Percentiles rank a stretch among this genome's conserved stretches.
phyloP scores from a whole-genome alignment of 108 stramenopile species.

The Nannochloropsis gaditana region DNA sequence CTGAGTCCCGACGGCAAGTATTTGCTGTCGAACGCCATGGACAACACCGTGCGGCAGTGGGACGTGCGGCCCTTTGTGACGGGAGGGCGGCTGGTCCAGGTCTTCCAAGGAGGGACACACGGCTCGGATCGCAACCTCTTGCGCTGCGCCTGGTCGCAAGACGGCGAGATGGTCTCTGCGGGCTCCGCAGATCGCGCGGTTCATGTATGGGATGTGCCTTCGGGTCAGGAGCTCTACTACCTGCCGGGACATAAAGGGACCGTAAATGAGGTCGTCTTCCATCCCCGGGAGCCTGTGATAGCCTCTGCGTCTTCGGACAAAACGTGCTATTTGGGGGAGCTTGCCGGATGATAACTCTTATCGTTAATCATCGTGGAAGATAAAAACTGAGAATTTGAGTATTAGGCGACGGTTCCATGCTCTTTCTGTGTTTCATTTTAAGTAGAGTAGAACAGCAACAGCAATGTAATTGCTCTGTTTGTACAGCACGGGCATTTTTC shows the following conservation, averaged over 20 bases:
- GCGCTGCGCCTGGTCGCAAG: conserved; percentile 73
- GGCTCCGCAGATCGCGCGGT: conserved; percentile 74
- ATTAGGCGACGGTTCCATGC: no score
- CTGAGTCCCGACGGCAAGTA: conserved; percentile 61
- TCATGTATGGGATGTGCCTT: conserved; percentile 77
- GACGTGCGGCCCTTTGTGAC: conserved; percentile 68
- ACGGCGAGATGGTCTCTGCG: conserved; percentile 71
- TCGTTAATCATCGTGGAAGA: not conserved
- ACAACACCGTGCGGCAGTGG: conserved; percentile 64
- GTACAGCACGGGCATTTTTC: not conserved
- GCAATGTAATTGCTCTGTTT: no score
- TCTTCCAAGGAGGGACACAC: conserved; percentile 65
- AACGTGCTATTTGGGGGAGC: conserved; percentile 45
- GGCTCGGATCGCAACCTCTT: conserved; percentile 75
- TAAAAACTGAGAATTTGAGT: not conserved
- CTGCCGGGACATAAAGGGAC: conserved; percentile 76
- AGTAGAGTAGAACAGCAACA: no score
- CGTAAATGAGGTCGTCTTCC: conserved; percentile 66
- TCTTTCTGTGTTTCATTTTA: no score
- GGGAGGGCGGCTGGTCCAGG: conserved; percentile 58
- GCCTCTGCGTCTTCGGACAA: conserved; percentile 45
- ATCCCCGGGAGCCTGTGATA: conserved; percentile 44
- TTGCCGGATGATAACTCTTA: conserved; percentile 23
- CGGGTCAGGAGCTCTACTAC: conserved; percentile 70
- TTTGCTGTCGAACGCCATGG: conserved; percentile 75